phyloP scores from a whole-genome alignment of 192 early-diverging fungal genomes.

The Phlyctochytrium bullatum region DNA sequence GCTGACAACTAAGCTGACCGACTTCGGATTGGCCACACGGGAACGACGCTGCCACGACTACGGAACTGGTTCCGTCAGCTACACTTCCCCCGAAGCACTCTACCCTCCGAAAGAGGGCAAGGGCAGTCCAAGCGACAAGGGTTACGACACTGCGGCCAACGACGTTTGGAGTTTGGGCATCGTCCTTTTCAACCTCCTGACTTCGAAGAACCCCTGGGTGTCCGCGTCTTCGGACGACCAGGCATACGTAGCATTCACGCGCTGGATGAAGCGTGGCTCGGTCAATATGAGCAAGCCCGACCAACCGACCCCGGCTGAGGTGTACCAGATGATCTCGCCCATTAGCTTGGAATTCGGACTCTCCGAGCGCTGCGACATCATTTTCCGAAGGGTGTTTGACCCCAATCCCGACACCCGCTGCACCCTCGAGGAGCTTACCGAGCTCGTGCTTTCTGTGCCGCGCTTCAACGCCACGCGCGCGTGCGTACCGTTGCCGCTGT shows the following conservation, averaged over 20 bases:
- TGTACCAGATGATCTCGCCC: too few species aligned
- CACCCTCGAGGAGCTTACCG: conserved; percentile 11
- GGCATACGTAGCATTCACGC: conserved; percentile 55
- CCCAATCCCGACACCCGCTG: conserved; percentile 24
- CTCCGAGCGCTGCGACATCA: not conserved
- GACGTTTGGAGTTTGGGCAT: conserved; percentile 80
- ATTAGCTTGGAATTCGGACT: conserved; percentile 5
- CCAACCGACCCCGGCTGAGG: too few species aligned
- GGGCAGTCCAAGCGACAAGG: conserved; percentile 16
- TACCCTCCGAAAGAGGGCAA: conserved; percentile 44
- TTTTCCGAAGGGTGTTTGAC: conserved; percentile 13
- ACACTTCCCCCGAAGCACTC: conserved; percentile 79
- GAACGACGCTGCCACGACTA: conserved; percentile 70
- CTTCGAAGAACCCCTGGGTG: conserved; percentile 77
- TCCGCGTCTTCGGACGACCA: conserved; percentile 53
- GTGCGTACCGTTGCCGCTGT: not conserved
- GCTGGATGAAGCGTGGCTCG: conserved; percentile 8
- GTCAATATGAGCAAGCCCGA: not conserved
- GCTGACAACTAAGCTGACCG: conserved; percentile 65
- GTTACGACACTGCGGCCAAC: conserved; percentile 59
- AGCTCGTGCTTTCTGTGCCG: conserved; percentile 5
- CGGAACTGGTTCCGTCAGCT: conserved; percentile 84
- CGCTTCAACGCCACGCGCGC: conserved; percentile 3
- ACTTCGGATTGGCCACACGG: conserved; percentile 92
- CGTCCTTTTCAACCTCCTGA: conserved; percentile 69